Base-by-base conservation (phyloP, 176 grass and related monocot species). In the Elymus sibiricus region DNA sequence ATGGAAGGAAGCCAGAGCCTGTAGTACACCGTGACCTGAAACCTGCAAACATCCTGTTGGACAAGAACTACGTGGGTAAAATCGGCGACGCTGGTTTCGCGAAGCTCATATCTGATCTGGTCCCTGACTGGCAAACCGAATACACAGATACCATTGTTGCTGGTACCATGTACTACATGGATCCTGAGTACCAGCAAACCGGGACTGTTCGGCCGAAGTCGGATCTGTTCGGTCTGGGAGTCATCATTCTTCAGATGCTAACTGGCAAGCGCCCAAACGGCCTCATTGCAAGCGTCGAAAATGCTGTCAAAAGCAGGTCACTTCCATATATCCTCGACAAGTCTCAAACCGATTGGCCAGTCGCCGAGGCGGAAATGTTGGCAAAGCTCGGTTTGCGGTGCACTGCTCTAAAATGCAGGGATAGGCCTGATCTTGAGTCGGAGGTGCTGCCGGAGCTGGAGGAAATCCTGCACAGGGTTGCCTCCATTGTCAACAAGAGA, bases 111-210 rank as follows among this genome's bases (percentile, higher is more conserved):
- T 86, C 81, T 8, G 86, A 98, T 62, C 81, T 94, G 74, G 86
- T 89, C 58, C 92, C 97, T 10, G 97, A 98, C 47, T 89, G 90
- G 58, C 90, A 86, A 59, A 98, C 94, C 1, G 97, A 94, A 80
- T 98, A 98, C 84, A 94, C 49, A 43, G 97, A 98, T 47, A 98
- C 97, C 24, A 34, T 91, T 38, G 35, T 98, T 51, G 94, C 90
- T 14, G 94, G 97, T 85, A 98, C 94, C 2, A 37, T 98, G 58
- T 92, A 77, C 77, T 98, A 98, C 60, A 98, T 95, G 94, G 97
- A 98, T 86, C 97, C 97, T 68, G 97, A 96, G 79, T 98, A 98
- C 78, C 92, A 98, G 37, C 88, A 83, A 79, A 98, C 97, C 1
- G 97, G 97, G 22, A 98, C 97, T 0, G 60, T 98, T 64, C 89